phyloP scores from a whole-genome alignment of 2,329 filamentous ascomycete species.

The Macroventuria anomochaeta region DNA sequence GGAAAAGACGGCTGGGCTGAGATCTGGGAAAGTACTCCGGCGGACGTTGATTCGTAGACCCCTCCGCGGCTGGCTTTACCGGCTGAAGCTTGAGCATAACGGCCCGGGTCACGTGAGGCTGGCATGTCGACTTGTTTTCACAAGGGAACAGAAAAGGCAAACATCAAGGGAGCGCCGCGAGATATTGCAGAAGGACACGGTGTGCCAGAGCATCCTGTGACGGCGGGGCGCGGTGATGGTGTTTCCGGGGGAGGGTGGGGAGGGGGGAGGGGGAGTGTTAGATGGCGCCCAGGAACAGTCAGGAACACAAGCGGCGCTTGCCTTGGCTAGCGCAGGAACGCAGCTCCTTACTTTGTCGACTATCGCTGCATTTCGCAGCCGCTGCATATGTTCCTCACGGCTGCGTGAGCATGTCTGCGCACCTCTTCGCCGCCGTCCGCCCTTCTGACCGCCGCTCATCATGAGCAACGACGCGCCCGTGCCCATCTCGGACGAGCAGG shows the following conservation, averaged over 20 bases:
- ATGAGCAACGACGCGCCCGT: constrained; percentile 50
- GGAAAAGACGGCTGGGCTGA: background rate
- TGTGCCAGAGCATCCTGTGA: background rate
- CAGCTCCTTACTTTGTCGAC: constrained; percentile 1
- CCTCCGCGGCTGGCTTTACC: constrained; percentile 3
- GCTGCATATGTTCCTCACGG: background rate
- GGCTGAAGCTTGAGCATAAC: constrained; percentile 3
- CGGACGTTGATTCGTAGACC: constrained; percentile 11
- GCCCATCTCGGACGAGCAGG: constrained; percentile 66
- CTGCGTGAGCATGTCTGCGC: constrained; percentile 17
- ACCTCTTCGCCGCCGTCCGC: constrained; percentile 10
- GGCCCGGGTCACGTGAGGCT: constrained; percentile 4
- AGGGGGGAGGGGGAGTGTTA: background rate
- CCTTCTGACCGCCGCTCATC: constrained; percentile 19
- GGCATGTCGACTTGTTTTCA: background rate
- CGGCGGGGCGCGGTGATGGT: constrained; percentile 1
- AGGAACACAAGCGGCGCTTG: constrained; percentile 6
- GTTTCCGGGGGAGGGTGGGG: constrained; percentile 3
- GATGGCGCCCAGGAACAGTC: constrained; percentile 2
- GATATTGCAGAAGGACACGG: background rate
- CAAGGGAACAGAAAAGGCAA: background rate
- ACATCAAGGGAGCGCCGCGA: background rate
- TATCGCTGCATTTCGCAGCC: background rate
- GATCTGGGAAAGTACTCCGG: constrained; percentile 10
- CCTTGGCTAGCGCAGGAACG: constrained; percentile 7